Evolutionary conservation across 2,329 filamentous ascomycete genomes (phyloP).

Genomic region (Microcyclospora tardicrescens): DNA sequence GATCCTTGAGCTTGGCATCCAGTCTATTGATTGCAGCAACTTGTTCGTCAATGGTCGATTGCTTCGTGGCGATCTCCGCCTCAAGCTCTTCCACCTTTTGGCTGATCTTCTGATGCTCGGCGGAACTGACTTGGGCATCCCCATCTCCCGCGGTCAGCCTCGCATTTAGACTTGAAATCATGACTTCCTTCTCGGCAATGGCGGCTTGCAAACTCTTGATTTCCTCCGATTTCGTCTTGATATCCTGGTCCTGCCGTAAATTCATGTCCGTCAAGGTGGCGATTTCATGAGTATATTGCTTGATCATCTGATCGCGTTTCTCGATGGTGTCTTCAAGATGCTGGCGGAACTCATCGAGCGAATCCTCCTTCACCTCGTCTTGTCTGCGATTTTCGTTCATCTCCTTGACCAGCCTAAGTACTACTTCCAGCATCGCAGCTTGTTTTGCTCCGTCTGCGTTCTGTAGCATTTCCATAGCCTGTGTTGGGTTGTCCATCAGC

Average conservation of each 20-base stretch:
- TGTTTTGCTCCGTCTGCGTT: not conserved
- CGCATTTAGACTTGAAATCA: too few relatives aligned
- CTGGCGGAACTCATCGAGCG: conserved; percentile 8
- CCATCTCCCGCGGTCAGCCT: too few relatives aligned
- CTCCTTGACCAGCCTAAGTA: too few relatives aligned
- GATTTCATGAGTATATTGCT: conserved; percentile 33
- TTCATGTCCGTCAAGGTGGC: too few relatives aligned
- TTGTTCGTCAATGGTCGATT: conserved; percentile 24
- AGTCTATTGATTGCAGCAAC: conserved; percentile 15
- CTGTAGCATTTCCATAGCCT: conserved; percentile 9
- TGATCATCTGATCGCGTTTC: conserved; percentile 59
- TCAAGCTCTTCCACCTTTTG: conserved; percentile 48
- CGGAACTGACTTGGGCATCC: too few relatives aligned
- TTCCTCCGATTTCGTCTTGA: conserved; percentile 77
- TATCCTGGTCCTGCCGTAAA: conserved; percentile 45
- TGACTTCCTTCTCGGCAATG: conserved; percentile 53
- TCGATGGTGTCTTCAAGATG: conserved; percentile 17
- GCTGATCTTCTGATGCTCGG: not conserved
- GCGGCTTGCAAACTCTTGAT: conserved; percentile 74
- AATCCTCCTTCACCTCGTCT: conserved; percentile 8
- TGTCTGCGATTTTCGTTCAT: too few relatives aligned
- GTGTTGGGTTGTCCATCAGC: conserved; percentile 8
- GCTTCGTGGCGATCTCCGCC: conserved; percentile 41
- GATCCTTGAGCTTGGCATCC: conserved; percentile 12
- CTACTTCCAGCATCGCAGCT: not conserved